Evolutionary conservation across 257 asterid species (phyloP).

Genomic region (Jacaranda copaia): DNA sequence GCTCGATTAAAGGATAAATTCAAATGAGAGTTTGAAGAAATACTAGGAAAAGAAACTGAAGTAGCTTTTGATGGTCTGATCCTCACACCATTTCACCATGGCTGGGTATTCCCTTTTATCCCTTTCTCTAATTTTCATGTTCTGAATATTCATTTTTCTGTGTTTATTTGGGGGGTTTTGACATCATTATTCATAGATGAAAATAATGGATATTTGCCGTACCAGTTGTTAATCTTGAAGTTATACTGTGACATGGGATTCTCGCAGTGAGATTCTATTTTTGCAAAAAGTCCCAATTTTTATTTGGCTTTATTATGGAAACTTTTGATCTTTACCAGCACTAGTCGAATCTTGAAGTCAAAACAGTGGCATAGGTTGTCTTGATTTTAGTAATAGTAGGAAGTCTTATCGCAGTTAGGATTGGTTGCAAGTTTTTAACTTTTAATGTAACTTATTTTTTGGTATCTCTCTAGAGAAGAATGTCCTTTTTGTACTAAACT

Average conservation of each 20-base stretch:
- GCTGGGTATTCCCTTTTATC: slow-evolving; percentile 53
- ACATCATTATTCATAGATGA: neutral
- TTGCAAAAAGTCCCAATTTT: slow-evolving; percentile 34
- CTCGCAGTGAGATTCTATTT: slow-evolving; percentile 28
- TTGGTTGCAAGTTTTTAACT: slow-evolving; percentile 13
- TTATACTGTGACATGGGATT: slow-evolving; percentile 12
- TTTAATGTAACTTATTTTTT: neutral
- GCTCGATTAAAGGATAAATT: neutral
- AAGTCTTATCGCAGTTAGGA: neutral
- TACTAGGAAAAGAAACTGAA: neutral
- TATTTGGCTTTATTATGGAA: slow-evolving; percentile 28
- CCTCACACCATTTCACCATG: slow-evolving; percentile 51
- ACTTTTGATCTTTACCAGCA: slow-evolving; percentile 35
- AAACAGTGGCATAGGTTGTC: slow-evolving; percentile 39
- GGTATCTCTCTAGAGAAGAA: neutral
- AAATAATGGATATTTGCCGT: neutral
- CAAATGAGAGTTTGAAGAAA: neutral
- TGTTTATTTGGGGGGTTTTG: neutral
- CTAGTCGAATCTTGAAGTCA: slow-evolving; percentile 33
- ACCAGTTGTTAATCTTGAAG: slow-evolving; percentile 33
- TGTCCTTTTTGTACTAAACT: slow-evolving; percentile 13
- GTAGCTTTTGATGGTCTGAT: slow-evolving; percentile 29
- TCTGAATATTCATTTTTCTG: slow-evolving; percentile 20
- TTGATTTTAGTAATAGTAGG: slow-evolving; percentile 25
- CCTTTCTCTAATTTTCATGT: neutral